phyloP scores from a whole-genome alignment of 371 early-diverging fungal genomes.

The Rhizomucor pusillus region DNA sequence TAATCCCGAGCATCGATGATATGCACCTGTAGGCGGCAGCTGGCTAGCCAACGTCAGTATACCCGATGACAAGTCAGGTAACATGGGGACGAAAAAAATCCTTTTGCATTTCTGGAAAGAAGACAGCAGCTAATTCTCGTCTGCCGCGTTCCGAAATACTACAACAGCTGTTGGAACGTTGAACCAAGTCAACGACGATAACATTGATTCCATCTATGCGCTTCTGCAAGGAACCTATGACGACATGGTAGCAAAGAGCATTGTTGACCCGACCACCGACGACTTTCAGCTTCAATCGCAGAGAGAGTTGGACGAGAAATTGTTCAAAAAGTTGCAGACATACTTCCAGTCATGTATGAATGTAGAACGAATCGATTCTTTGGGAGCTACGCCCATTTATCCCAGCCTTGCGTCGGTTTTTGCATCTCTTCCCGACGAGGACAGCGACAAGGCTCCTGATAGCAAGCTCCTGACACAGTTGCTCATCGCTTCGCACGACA shows the following conservation, averaged over 20 bases:
- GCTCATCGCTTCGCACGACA: slow-evolving; percentile 6
- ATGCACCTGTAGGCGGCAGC: slow-evolving; percentile 38
- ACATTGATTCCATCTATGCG: not conserved
- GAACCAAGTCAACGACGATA: not conserved
- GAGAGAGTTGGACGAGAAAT: slow-evolving; percentile 24
- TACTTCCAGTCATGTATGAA: slow-evolving; percentile 56
- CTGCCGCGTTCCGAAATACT: not conserved
- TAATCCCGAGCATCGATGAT: slow-evolving; percentile 16
- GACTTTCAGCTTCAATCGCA: slow-evolving; percentile 8
- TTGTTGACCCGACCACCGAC: not conserved
- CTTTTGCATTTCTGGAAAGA: not conserved
- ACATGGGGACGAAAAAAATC: not conserved
- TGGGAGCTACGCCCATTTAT: slow-evolving; percentile 51
- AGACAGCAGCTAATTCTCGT: not conserved
- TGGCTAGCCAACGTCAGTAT: slow-evolving; percentile 42
- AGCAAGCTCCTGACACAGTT: not conserved
- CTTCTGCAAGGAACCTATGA: slow-evolving; percentile 18
- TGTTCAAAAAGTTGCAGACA: slow-evolving; percentile 40
- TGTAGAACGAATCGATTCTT: slow-evolving; percentile 26
- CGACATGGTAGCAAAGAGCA: not conserved
- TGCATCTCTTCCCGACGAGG: not conserved
- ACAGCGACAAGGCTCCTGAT: not conserved
- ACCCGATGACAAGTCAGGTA: slow-evolving; percentile 49
- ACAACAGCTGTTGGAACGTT: slow-evolving; percentile 6
- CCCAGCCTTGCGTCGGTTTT: slow-evolving; percentile 17